Evolutionary conservation across 2,329 filamentous ascomycete genomes (phyloP).

Genomic region (Calonectria crousiana): DNA sequence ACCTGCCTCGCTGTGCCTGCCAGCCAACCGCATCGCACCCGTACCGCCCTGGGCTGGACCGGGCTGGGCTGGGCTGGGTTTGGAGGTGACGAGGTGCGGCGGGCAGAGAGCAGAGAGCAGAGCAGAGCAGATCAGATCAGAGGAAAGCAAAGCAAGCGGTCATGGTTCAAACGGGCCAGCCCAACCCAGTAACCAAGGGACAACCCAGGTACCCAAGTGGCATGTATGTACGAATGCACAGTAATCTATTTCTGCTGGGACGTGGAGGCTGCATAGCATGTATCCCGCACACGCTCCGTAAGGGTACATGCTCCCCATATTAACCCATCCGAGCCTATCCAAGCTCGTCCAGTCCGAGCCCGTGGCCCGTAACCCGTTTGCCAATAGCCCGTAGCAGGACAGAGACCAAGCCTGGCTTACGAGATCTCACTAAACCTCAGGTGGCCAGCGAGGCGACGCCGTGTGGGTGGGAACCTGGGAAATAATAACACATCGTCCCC

Average conservation of each 20-base stretch:
- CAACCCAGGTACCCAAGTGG: slow-evolving; percentile 14
- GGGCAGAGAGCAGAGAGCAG: not conserved
- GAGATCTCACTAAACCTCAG: slow-evolving; percentile 40
- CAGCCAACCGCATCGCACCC: not conserved
- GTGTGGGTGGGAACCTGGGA: slow-evolving; percentile 31
- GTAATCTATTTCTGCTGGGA: not conserved
- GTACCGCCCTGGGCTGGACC: not conserved
- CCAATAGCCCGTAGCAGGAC: slow-evolving; percentile 16
- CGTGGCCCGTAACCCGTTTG: slow-evolving; percentile 21
- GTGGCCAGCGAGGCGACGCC: slow-evolving; percentile 28
- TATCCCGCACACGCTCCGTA: slow-evolving; percentile 8
- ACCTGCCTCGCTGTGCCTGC: not conserved
- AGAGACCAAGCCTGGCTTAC: slow-evolving; percentile 31
- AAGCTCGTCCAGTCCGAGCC: slow-evolving; percentile 13
- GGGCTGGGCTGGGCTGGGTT: not conserved
- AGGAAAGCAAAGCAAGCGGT: not conserved
- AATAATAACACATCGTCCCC: slow-evolving; percentile 35
- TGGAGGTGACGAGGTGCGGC: not conserved
- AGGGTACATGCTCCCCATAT: slow-evolving; percentile 9
- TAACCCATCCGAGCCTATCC: slow-evolving; percentile 13
- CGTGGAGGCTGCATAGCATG: slow-evolving; percentile 3
- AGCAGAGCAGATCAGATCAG: not conserved
- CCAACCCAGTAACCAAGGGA: slow-evolving; percentile 13
- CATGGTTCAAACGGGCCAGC: slow-evolving; percentile 5
- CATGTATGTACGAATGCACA: slow-evolving; percentile 6